Percentiles rank a stretch among this genome's conserved stretches.
These are phyloP conservation scores for Alternaria triticina DNA, from an alignment of 2,329 filamentous ascomycete species.

Conservation along the genomic window DNA sequence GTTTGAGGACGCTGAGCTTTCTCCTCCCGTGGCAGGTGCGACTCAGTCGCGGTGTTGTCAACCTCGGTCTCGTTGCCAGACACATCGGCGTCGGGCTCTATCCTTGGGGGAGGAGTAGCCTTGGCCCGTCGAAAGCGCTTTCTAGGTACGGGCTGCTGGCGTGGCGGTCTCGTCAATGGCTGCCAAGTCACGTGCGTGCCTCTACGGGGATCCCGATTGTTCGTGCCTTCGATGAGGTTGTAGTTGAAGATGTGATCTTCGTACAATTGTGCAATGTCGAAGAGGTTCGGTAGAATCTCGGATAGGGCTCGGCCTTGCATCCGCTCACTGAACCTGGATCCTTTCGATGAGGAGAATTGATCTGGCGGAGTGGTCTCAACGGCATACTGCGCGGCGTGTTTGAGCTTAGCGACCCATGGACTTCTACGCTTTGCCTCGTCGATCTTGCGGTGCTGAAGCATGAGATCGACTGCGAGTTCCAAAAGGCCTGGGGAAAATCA, in stretches of 20 bases:
- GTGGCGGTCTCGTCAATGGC: conserved; percentile 23
- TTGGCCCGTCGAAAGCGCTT: conserved; percentile 20
- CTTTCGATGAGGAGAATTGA: conserved; percentile 37
- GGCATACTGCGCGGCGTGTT: conserved; percentile 24
- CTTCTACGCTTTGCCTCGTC: conserved; percentile 31
- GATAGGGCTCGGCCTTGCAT: conserved; percentile 37
- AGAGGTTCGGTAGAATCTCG: conserved; percentile 35
- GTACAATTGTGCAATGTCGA: conserved; percentile 34
- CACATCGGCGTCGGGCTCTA: conserved; percentile 5
- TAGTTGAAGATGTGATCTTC: conserved; percentile 39
- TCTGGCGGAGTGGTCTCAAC: conserved; percentile 29
- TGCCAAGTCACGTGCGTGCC: conserved; percentile 36
- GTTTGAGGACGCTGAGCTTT: not conserved
- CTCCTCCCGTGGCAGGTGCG: not conserved
- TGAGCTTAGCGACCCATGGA: conserved; percentile 35
- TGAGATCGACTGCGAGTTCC: conserved; percentile 35
- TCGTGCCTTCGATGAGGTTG: conserved; percentile 30
- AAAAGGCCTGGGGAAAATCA: conserved; percentile 29
- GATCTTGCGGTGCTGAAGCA: conserved; percentile 35
- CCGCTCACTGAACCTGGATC: conserved; percentile 23
- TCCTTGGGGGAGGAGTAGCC: not conserved
- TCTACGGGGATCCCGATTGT: conserved; percentile 21
- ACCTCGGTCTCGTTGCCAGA: conserved; percentile 32
- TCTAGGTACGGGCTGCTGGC: conserved; percentile 5
- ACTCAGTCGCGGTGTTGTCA: conserved; percentile 18